These are phyloP conservation scores for Ganoderma multipileum DNA, from an alignment of 1,284 basidiomycete species.

Conservation along the genomic window DNA sequence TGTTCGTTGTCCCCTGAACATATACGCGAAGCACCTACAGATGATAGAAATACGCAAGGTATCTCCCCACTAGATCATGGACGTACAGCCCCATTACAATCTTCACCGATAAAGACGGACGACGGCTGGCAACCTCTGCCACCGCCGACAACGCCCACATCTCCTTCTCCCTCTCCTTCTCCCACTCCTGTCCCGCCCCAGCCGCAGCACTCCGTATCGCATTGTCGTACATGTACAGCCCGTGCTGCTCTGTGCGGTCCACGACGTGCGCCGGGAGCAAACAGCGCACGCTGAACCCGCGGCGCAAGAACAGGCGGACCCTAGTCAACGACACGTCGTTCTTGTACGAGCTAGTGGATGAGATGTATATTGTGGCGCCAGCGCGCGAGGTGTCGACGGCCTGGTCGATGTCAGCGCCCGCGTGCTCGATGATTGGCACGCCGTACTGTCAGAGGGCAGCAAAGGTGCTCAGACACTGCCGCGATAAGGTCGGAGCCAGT, in stretches of 20 bases:
- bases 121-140: neutral
- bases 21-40: conserved; percentile 1
- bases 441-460: conserved; percentile 94
- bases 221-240: conserved; percentile 74
- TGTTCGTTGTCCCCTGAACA: neutral
- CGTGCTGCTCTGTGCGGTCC: conserved; percentile 90
- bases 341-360: conserved; percentile 96
- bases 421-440: conserved; percentile 62
- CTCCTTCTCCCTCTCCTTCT: conserved; percentile 51
- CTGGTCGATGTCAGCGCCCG: conserved; percentile 91
- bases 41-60: conserved; percentile 5
- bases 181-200: conserved; percentile 40
- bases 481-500: conserved; percentile 98
- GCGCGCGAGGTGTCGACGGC: conserved; percentile 78
- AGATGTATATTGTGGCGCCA: conserved; percentile 93
- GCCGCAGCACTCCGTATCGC: conserved; percentile 34
- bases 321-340: conserved; percentile 99
- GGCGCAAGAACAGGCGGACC: conserved; percentile 87
- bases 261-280: conserved; percentile 92
- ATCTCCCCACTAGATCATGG: neutral
- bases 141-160: conserved; percentile 12
- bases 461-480: conserved; percentile 98
- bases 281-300: conserved; percentile 95
- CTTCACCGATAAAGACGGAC: neutral
- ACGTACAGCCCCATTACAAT: conserved; percentile 12